A percentile compares a stretch with the other conserved stretches of the same genome.
Evolutionary conservation across 2,329 filamentous ascomycete species (phyloP).

Genomic region (Hypoxylon sp.): DNA sequence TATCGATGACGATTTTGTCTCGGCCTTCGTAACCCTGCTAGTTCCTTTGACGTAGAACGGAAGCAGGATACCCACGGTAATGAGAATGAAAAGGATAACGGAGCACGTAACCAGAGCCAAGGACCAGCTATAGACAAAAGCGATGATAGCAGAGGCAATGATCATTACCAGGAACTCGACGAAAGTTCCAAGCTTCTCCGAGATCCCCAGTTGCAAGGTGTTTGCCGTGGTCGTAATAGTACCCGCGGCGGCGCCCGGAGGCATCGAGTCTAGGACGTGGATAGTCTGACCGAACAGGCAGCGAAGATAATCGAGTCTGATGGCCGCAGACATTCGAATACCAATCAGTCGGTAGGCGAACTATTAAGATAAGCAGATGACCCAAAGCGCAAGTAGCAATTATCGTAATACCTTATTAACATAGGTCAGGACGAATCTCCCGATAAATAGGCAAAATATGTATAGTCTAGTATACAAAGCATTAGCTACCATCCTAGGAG

Average conservation of each 20-base stretch:
- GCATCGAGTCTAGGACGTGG: slow-evolving; percentile 77
- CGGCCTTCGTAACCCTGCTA: slow-evolving; percentile 63
- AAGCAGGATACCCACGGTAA: slow-evolving; percentile 65
- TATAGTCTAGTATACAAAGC: slow-evolving; percentile 65
- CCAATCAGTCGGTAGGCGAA: slow-evolving; percentile 74
- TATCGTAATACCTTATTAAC: slow-evolving; percentile 66
- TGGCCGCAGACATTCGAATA: slow-evolving; percentile 72
- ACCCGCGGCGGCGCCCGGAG: slow-evolving; percentile 71
- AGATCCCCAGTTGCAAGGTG: slow-evolving; percentile 75
- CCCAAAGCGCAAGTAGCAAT: not conserved
- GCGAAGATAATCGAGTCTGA: slow-evolving; percentile 75
- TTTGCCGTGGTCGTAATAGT: slow-evolving; percentile 77
- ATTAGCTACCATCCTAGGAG: slow-evolving; percentile 27
- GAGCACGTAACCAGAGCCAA: slow-evolving; percentile 72
- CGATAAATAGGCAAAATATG: slow-evolving; percentile 80
- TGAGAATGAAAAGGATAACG: slow-evolving; percentile 68
- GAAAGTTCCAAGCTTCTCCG: slow-evolving; percentile 73
- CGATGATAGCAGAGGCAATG: slow-evolving; percentile 67
- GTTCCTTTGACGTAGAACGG: slow-evolving; percentile 71
- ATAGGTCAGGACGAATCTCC: slow-evolving; percentile 74
- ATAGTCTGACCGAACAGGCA: slow-evolving; percentile 76
- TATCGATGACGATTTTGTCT: slow-evolving; percentile 71
- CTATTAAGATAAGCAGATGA: slow-evolving; percentile 52
- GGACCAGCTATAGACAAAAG: slow-evolving; percentile 71
- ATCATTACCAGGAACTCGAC: slow-evolving; percentile 70